Evolutionary conservation across 441 rosid genomes (phyloP).

Genomic region (Populus trichocarpa): DNA sequence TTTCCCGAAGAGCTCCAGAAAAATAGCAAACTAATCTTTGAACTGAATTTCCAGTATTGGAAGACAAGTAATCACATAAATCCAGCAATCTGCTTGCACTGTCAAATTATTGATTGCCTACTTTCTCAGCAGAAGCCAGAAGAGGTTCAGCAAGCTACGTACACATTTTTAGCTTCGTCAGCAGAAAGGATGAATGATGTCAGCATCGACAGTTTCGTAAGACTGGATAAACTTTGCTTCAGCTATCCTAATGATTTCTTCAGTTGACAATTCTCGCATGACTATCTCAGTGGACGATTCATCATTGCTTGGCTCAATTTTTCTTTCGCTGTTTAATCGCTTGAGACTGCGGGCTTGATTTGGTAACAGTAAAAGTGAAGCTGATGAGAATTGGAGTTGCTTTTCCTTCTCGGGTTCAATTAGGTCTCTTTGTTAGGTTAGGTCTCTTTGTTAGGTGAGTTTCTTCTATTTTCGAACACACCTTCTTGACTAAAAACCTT

Average conservation of each 20-base stretch:
- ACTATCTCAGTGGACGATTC: background rate
- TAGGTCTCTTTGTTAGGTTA: background rate
- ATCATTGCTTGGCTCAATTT: constrained; percentile 18
- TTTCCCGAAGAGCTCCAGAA: constrained; percentile 42
- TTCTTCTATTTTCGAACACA: no score
- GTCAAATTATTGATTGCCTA: constrained; percentile 34
- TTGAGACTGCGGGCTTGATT: background rate
- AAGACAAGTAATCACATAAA: constrained; percentile 30
- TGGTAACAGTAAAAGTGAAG: constrained; percentile 30
- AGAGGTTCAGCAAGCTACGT: constrained; percentile 36
- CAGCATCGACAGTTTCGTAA: constrained; percentile 4
- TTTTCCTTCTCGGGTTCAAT: constrained; percentile 21
- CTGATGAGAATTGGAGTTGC: constrained; percentile 20
- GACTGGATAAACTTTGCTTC: constrained; percentile 40
- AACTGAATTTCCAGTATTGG: constrained; percentile 38
- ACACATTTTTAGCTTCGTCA: constrained; percentile 30
- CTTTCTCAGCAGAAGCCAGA: constrained; percentile 45
- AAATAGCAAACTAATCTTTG: constrained; percentile 48
- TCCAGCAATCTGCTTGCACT: constrained; percentile 41
- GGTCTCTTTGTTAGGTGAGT: constrained; percentile 2
- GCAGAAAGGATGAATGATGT: constrained; percentile 30
- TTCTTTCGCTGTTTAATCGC: constrained; percentile 21
- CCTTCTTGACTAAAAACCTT: no score
- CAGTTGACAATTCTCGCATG: constrained; percentile 26
- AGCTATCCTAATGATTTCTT: constrained; percentile 45